Evolutionary conservation across 2,329 filamentous ascomycete species (phyloP).

Genomic region (Alternaria longipes): DNA sequence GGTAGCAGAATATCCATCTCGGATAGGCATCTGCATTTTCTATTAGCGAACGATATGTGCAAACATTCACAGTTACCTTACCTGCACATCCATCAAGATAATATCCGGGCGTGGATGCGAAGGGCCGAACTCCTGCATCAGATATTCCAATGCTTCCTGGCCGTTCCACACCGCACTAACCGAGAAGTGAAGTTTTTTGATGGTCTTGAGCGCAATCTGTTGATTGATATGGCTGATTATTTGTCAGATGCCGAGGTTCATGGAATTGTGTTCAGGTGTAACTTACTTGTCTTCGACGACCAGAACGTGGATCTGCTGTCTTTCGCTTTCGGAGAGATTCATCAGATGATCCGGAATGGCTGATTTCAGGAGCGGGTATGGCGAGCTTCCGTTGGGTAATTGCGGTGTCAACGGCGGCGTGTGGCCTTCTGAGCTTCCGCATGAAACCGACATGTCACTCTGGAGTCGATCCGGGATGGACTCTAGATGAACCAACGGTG

Average conservation of each 20-base stretch:
- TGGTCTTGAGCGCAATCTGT: conserved; percentile 78
- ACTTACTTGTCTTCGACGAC: conserved; percentile 83
- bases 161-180: conserved; percentile 80
- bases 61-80: conserved; percentile 57
- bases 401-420: conserved; percentile 54
- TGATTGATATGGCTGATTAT: conserved; percentile 67
- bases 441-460: conserved; percentile 66
- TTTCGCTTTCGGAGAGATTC: conserved; percentile 65
- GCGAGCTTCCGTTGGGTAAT: conserved; percentile 28
- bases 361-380: conserved; percentile 39
- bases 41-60: conserved; percentile 3
- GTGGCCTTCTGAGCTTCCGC: conserved; percentile 70
- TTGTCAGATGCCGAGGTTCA: conserved; percentile 11
- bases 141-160: conserved; percentile 78
- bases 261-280: not conserved
- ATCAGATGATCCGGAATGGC: conserved; percentile 46
- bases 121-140: conserved; percentile 62
- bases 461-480: conserved; percentile 73
- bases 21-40: conserved; percentile 55
- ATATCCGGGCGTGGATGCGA: conserved; percentile 71
- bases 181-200: conserved; percentile 75
- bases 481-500: conserved; percentile 68
- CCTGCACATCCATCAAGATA: conserved; percentile 81
- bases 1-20: conserved; percentile 81
- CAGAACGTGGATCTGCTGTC: conserved; percentile 72